Base-by-base conservation (phyloP, 208 protist genomes). In the Acanthamoeba sp. region DNA sequence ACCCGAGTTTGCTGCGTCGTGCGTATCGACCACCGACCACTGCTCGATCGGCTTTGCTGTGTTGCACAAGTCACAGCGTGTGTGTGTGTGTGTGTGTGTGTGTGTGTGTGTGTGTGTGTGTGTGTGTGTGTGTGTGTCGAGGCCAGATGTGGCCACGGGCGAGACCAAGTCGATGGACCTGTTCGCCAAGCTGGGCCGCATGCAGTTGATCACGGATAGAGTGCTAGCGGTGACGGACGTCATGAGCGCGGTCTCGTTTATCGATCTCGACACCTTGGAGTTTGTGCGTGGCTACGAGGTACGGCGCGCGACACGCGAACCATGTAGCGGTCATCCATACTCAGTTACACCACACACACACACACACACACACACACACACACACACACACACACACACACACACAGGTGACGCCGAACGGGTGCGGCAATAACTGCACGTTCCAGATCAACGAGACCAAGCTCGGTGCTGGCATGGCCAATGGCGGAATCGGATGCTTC, bases 361-460 rank as follows among this genome's bases (percentile, higher is more conserved):
- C n/a, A n/a, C n/a, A n/a, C n/a, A n/a, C n/a, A n/a, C n/a, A n/a
- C n/a, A n/a, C n/a, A n/a, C n/a, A n/a, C n/a, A n/a, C n/a, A n/a
- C n/a, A n/a, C n/a, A n/a, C n/a, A n/a, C n/a, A n/a, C n/a, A n/a
- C n/a, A n/a, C n/a, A n/a, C n/a, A 27, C 22, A 12, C 16, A 71
- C 29, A 82, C 38, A 7, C 73, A 84, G 73, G 73, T 84, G 42
- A 84, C 73, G 42, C 34, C 38, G 38, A 52, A 29, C 20, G 73
- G 73, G 40, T 22, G 14, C 38, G 73, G 73, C 36, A 84, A 84
- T 38, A 84, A 84, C 42, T 84, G 73, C 73, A 84, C 73, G 42
- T 50, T 84, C 36, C 10, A 42, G 24, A 50, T 84, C 73, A 84
- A 84, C 73, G 73, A 52, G 40, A 52, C 38, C 34, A 84, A 84